Base-by-base conservation (phyloP, 2,329 filamentous ascomycete species). In the Zasmidium cellare region DNA sequence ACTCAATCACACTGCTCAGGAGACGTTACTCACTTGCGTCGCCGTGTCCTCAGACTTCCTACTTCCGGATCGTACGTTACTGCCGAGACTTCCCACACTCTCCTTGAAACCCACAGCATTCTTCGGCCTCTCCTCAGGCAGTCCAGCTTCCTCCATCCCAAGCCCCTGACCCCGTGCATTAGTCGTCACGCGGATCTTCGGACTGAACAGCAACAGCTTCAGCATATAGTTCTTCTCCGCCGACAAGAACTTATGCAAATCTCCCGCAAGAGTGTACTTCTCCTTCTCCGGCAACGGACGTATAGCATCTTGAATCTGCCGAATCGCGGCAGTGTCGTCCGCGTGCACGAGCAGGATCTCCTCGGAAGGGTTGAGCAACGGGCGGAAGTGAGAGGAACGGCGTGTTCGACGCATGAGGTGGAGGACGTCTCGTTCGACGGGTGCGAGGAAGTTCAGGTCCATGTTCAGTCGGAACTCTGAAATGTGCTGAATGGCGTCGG, bases 331-430 rank as follows among this genome's bases (percentile, higher is more conserved):
- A 9, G 31, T 23, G 18, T 57, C 55, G 11, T 23, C 2, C 18
- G 3, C 14, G 14, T 52, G 41, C 6, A 57, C 55, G 12, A 57
- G 50, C 11, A 57, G 28, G 14, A 57, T 35, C 38, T 51, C 48
- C n/a, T 44, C 31, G 9, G 22, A 19, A n/a, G 55, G 55, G 9
- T 57, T 44, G 16, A 57, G 19, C 41, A 57, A 23, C 3, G 55
- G 55, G 7, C 49, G 44, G 44, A 57, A 57, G 25, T 44, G 47
- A 16, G 55, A 57, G 44, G 22, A 46, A 3, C 25, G 41, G 9
- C 20, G 49, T 7, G 38, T 47, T 11, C 19, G 44, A 25, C 49
- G 49, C 24, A 57, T n/a, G 3, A 25, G 16, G 20, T 52, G 50
- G 7, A 57, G 20, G 41, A 57, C 25, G 19, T 57, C 25, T 12